phyloP scores from a whole-genome alignment of 1,139 yeast species.

The Candida sanyaensis region DNA sequence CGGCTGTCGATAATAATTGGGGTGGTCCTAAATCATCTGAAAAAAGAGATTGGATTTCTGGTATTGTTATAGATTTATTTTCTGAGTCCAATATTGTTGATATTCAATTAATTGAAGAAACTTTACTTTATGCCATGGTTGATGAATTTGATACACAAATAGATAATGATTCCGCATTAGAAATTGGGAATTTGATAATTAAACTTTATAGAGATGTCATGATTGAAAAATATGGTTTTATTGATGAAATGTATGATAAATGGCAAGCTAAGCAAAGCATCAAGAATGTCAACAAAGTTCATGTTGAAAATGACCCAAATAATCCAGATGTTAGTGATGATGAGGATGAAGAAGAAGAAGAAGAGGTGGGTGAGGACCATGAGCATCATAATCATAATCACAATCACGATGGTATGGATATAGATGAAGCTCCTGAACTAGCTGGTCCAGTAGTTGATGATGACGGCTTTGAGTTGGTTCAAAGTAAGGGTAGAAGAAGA shows the following conservation, averaged over 20 bases:
- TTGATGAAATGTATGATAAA: conserved; percentile 59
- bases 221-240: conserved; percentile 48
- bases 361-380: conserved; percentile 19
- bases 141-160: conserved; percentile 91
- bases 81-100: conserved; percentile 62
- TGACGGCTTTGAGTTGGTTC: conserved; percentile 90
- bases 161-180: conserved; percentile 86
- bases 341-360: conserved; percentile 46
- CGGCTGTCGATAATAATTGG: conserved; percentile 96
- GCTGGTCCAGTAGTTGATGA: conserved; percentile 79
- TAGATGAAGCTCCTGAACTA: conserved; percentile 20
- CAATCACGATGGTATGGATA: conserved; percentile 38
- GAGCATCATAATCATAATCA: conserved; percentile 2
- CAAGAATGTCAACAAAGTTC: conserved; percentile 29
- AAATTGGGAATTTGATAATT: conserved; percentile 67
- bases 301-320: conserved; percentile 56
- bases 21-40: conserved; percentile 92
- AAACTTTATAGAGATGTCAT: conserved; percentile 66
- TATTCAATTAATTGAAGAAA: conserved; percentile 77
- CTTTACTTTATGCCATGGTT: conserved; percentile 83
- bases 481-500: conserved; percentile 56
- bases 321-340: conserved; percentile 58
- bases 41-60: conserved; percentile 94
- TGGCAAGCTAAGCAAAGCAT: conserved; percentile 58
- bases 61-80: conserved; percentile 78